Percentiles rank a stretch among this genome's conserved stretches.
Conservation (phyloP, 805 yeast species). For the Citeromyces nyonsensis region DNA sequence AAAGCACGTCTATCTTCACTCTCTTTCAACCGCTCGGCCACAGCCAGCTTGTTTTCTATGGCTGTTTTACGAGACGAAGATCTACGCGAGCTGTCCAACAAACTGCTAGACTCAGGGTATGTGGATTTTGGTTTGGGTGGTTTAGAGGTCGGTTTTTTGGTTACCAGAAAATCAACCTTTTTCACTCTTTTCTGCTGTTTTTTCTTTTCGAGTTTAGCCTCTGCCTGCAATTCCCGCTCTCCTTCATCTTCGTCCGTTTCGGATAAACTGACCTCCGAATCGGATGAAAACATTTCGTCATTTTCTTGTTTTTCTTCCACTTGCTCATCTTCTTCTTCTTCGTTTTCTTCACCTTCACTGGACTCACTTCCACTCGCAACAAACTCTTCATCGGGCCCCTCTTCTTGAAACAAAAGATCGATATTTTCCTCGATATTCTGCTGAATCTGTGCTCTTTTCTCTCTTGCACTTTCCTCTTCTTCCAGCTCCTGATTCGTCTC, state of each 20-base stretch:
- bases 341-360: slow-evolving; percentile 13
- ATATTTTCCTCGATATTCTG: slow-evolving; percentile 67
- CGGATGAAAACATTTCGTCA: slow-evolving; percentile 32
- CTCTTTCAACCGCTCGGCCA: slow-evolving; percentile 53
- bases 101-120: slow-evolving; percentile 5
- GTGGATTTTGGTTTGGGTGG: slow-evolving; percentile 14
- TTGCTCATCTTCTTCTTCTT: slow-evolving; percentile 4
- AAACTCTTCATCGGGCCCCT: slow-evolving; percentile 38
- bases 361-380: slow-evolving; percentile 14
- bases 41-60: slow-evolving; percentile 60
- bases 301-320: slow-evolving; percentile 12
- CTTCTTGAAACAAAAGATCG: slow-evolving; percentile 52
- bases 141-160: slow-evolving; percentile 6
- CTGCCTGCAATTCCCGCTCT: slow-evolving; percentile 18
- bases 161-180: slow-evolving; percentile 2
- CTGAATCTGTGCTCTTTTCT: slow-evolving; percentile 6
- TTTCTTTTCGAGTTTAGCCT: slow-evolving; percentile 10
- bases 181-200: slow-evolving; percentile 37
- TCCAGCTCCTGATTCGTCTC: slow-evolving; percentile 28
- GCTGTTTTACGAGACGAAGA: slow-evolving; percentile 70
- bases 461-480: slow-evolving; percentile 12
- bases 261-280: slow-evolving; percentile 32
- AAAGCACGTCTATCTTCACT: slow-evolving; percentile 40
- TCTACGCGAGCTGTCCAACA: slow-evolving; percentile 31
- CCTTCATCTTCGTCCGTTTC: slow-evolving; percentile 45